Percentiles rank a stretch among this genome's conserved stretches.
Conservation (phyloP, 2,329 filamentous ascomycete species). For the Penicillium griseofulvum region DNA sequence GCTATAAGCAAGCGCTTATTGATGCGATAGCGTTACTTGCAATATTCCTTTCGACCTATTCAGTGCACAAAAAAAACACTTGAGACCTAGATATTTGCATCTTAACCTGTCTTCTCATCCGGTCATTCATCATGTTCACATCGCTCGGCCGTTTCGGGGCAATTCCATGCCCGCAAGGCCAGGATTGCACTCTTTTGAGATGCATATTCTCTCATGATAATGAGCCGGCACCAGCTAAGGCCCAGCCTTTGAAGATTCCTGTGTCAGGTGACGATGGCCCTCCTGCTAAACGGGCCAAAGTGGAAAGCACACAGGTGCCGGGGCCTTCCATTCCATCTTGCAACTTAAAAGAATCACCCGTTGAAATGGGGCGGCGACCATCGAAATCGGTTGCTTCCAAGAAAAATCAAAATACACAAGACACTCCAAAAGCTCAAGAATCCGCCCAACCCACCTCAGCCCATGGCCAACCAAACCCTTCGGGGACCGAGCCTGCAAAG, state of each 20-base stretch:
- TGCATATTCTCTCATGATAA: slow-evolving; percentile 59
- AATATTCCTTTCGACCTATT: background rate
- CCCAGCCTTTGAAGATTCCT: slow-evolving; percentile 13
- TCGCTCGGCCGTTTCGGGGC: slow-evolving; percentile 55
- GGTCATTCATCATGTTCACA: slow-evolving; percentile 49
- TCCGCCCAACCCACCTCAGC: slow-evolving; percentile 32
- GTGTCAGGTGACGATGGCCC: slow-evolving; percentile 16
- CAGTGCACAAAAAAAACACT: background rate
- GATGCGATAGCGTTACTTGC: background rate
- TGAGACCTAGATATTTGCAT: background rate
- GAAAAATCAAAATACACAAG: slow-evolving; percentile 11
- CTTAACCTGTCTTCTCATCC: background rate
- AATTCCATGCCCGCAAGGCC: slow-evolving; percentile 53
- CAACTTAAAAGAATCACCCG: background rate
- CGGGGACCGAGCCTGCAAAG: background rate
- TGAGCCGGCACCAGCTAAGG: slow-evolving; percentile 4
- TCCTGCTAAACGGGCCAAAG: slow-evolving; percentile 32
- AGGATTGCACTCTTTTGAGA: slow-evolving; percentile 51
- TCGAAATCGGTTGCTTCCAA: background rate
- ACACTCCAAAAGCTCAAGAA: slow-evolving; percentile 15
- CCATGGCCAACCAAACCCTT: slow-evolving; percentile 1
- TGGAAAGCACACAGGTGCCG: slow-evolving; percentile 8
- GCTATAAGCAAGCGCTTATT: background rate
- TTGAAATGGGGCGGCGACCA: background rate
- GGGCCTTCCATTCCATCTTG: background rate